Base-by-base conservation (phyloP, 768 basidiomycete species). In the Crucibulum laeve region DNA sequence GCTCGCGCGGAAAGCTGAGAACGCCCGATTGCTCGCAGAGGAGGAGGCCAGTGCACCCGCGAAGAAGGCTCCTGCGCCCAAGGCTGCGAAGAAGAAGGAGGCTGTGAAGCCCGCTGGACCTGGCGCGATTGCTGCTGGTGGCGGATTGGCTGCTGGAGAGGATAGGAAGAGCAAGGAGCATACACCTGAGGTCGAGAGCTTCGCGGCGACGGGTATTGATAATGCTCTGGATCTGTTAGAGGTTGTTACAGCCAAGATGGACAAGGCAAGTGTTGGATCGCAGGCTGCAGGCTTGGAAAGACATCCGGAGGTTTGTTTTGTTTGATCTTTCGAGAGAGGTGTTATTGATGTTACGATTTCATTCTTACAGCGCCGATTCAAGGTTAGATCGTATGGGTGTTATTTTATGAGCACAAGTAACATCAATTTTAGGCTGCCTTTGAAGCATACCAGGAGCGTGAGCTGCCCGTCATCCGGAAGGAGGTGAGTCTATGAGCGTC, bases 211-310 rank as follows among this genome's bases (percentile, higher is more conserved):
- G 18, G 93, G 93, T 10, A 78, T 97, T 42, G 93, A 97, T 57
- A 85, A 91, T 59, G 91, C 89, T 6, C 60, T 97, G 40, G 93
- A 97, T 63, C 73, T 95, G 43, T 61, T 96, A 48, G 87, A 91
- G 45, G 77, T 92, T 3, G 91, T 95, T 21, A 94, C 82, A 37
- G 88, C 89, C 3, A 93, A 91, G 74, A 84, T 80, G 78, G 93
- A 95, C 62, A 95, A 95, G 67, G 89, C 90, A 1, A 90, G 87
- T 52, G 70, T 94, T 25, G 92, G 93, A 0, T 79, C 82, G 46
- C 86, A 88, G 61, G 92, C 93, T 11, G 90, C 90, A 40, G 76
- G 78, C 28, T 77, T 96, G 25, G 92, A 96, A 68, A 77, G 75
- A 43, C 93, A 96, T 74, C 93, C 93, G 40, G 93, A 96, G 81